Conservation (phyloP, 2,329 filamentous ascomycete genomes). For the Pseudopithomyces chartarum region DNA sequence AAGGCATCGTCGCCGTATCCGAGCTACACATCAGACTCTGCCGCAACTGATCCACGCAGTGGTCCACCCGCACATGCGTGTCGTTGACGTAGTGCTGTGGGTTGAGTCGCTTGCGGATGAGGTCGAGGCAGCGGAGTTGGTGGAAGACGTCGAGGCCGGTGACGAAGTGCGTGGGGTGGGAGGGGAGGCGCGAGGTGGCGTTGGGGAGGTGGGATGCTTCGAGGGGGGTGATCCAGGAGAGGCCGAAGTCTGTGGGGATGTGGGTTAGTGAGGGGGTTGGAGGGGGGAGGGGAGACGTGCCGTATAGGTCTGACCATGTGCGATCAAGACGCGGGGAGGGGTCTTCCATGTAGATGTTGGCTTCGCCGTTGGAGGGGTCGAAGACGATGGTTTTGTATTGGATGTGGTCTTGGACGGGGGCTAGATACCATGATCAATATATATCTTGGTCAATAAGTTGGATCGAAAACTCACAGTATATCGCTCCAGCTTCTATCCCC, state of each 20-base stretch:
- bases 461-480: neutral
- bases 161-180: neutral
- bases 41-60: neutral
- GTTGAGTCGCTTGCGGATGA: neutral
- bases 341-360: neutral
- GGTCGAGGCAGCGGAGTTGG: neutral
- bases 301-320: slow-evolving; percentile 2
- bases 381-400: slow-evolving; percentile 4
- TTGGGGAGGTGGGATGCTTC: slow-evolving; percentile 5
- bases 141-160: slow-evolving; percentile 4
- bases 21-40: neutral
- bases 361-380: neutral
- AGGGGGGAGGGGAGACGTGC: neutral
- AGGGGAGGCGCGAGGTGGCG: neutral
- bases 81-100: neutral
- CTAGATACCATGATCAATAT: neutral
- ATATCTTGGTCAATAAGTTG: neutral
- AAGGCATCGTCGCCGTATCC: slow-evolving; percentile 1
- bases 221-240: neutral
- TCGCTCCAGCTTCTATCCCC: neutral
- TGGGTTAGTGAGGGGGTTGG: neutral
- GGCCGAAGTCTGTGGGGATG: neutral
- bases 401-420: neutral
- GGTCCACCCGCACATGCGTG: neutral
- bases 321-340: neutral